Base-by-base conservation (phyloP, 495 filamentous ascomycete species). In the Penicillium turbatum region DNA sequence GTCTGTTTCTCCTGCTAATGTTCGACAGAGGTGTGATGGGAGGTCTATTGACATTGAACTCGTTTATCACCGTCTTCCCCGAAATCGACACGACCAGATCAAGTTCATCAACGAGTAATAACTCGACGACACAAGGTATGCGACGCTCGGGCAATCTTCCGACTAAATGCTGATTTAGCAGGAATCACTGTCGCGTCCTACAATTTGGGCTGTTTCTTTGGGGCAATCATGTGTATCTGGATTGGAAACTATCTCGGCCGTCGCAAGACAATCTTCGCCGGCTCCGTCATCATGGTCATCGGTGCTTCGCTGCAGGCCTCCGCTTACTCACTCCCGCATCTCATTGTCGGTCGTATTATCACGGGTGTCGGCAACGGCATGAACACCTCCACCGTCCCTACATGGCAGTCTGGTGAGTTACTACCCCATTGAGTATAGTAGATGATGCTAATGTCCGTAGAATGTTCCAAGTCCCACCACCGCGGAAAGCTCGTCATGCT, bases 201-300 rank as follows among this genome's bases (percentile, higher is more conserved):
- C 71, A 86, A 88, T 60, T 52, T 88, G 19, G 86, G 87, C 10
- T 89, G 85, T 67, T 88, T 90, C 69, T 67, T 81, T 57, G 86
- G 87, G 17, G 84, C 86, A 13, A 68, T 88, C 39, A 63, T 81
- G 40, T 82, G 79, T 34, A 85, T 91, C 55, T 86, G 82, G 68
- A 73, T 89, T 54, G 85, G 86, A 45, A 83, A 91, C 57, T 71
- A 75, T 2, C 82, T 90, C 13, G 88, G 87, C 16, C 81, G 88
- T 11, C 82, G 81, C 59, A 78, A 77, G 57, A 87, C 84, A 31
- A 87, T 90, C 62, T 84, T 90, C 51, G 51, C 83, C 15, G 86
- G 87, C 16, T 85, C 85, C 6, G 59, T 73, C n/a, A 82, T 90
- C 59, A 86, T 89, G 81, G 65, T 84, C 6, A 64, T 92, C 47